Evolutionary conservation across 1,139 yeast species (phyloP).

Genomic region (Hemisphaericaspora xylanilytica): DNA sequence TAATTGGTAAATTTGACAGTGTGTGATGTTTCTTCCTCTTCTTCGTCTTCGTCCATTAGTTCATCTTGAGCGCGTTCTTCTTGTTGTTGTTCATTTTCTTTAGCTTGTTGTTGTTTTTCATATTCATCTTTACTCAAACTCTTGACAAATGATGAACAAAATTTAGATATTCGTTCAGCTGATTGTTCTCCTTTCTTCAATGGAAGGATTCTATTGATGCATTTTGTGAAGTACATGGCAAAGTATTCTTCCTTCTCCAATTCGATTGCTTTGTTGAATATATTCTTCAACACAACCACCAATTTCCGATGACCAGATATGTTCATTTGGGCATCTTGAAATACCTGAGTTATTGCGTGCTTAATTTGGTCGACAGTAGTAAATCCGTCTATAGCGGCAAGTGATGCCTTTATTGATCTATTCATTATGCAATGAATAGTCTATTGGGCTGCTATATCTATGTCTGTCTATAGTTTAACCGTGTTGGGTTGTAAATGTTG

Average conservation of each 20-base stretch:
- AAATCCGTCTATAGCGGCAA: conserved; percentile 23
- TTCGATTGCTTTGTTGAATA: conserved; percentile 56
- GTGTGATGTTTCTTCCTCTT: conserved; percentile 35
- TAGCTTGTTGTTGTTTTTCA: conserved; percentile 20
- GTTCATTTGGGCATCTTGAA: conserved; percentile 76
- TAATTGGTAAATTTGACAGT: conserved; percentile 55
- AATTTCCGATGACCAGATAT: conserved; percentile 77
- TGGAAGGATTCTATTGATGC: conserved; percentile 64
- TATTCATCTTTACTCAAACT: conserved; percentile 41
- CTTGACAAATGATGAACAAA: conserved; percentile 65
- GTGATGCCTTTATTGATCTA: conserved; percentile 15
- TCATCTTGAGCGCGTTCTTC: conserved; percentile 19
- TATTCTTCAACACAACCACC: conserved; percentile 57
- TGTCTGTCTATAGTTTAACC: too few species aligned
- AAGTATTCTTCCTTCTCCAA: conserved; percentile 58
- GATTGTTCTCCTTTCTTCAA: conserved; percentile 67
- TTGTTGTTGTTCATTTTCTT: conserved; percentile 23
- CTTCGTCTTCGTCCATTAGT: conserved; percentile 16
- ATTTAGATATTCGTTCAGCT: conserved; percentile 77
- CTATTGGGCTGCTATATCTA: background rate
- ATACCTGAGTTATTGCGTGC: conserved; percentile 60
- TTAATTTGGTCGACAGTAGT: conserved; percentile 27
- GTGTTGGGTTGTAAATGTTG: background rate
- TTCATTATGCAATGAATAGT: background rate
- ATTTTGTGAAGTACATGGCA: conserved; percentile 53